Conservation (phyloP, 2,329 filamentous ascomycete species). For the Arachnomyces sp. region DNA sequence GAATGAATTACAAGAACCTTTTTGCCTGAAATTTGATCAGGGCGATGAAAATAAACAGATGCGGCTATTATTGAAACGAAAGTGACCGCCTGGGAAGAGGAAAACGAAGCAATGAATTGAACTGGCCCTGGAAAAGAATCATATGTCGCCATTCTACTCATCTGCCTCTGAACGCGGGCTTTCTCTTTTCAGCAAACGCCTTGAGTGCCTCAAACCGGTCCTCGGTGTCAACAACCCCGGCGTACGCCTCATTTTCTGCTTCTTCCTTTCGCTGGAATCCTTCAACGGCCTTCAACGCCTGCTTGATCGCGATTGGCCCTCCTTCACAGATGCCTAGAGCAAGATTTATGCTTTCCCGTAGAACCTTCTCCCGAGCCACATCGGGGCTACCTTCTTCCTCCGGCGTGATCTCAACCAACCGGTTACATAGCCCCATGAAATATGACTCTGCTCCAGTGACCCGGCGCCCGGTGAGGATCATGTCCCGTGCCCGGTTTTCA, state of each 20-base stretch:
- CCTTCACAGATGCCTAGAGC: conserved; percentile 84
- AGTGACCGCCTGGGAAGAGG: no score
- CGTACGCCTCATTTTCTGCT: conserved; percentile 82
- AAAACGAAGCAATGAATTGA: not conserved
- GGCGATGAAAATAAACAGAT: no score
- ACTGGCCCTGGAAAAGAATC: not conserved
- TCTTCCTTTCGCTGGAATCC: conserved; percentile 59
- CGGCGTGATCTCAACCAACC: conserved; percentile 72
- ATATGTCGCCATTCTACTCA: conserved; percentile 19
- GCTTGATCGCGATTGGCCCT: conserved; percentile 73
- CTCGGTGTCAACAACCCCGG: conserved; percentile 71
- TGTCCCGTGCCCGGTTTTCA: conserved; percentile 70
- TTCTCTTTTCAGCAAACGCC: conserved; percentile 75
- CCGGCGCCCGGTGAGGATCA: conserved; percentile 83
- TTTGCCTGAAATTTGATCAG: no score
- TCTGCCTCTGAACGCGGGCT: conserved; percentile 57
- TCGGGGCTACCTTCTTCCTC: conserved; percentile 46
- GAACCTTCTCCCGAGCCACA: conserved; percentile 57
- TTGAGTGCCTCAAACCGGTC: conserved; percentile 81
- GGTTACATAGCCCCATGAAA: conserved; percentile 80
- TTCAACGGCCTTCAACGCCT: conserved; percentile 70
- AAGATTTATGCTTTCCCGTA: conserved; percentile 69
- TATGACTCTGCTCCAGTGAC: conserved; percentile 80
- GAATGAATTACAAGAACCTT: no score
- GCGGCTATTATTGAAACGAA: no score